phyloP scores from a whole-genome alignment of 331 rosid species.

The Quercus tomentella region DNA sequence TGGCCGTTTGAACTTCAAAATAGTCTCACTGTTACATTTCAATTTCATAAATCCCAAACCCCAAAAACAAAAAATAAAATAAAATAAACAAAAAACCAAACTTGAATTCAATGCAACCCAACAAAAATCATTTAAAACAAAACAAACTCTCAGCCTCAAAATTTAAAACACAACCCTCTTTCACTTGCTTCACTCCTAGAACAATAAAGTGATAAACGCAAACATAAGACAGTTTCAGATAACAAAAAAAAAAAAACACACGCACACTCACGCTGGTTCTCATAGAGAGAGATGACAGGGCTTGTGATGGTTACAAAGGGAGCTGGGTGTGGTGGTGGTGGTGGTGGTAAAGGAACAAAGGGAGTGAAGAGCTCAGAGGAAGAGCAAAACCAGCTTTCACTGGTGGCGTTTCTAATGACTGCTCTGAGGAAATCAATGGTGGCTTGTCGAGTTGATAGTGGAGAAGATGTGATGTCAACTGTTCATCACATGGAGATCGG shows the following conservation, averaged over 20 bases:
- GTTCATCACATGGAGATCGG: conserved; percentile 79
- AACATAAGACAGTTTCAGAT: not conserved
- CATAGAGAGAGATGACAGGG: conserved; percentile 58
- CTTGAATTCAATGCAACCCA: conserved; percentile 9
- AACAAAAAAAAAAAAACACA: not conserved
- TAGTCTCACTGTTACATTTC: too few species aligned
- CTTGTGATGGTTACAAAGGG: conserved; percentile 65
- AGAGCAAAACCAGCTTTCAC: conserved; percentile 63
- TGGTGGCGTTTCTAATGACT: conserved; percentile 48
- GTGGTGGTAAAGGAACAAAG: conserved; percentile 22
- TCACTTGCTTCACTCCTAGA: not conserved
- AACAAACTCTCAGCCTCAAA: not conserved
- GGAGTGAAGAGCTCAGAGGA: conserved; percentile 30
- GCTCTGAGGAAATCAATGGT: conserved; percentile 92
- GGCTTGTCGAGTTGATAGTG: conserved; percentile 62
- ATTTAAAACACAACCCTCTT: not conserved
- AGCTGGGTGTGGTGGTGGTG: conserved; percentile 60
- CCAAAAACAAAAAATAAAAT: too few species aligned
- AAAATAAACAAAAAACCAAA: not conserved
- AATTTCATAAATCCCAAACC: too few species aligned
- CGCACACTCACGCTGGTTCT: not conserved
- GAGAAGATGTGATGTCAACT: conserved; percentile 66
- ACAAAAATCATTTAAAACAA: conserved; percentile 5
- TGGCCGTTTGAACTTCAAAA: conserved; percentile 12
- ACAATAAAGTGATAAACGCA: not conserved